These are phyloP conservation scores for Penicillium lividum DNA, from an alignment of 495 filamentous ascomycete species.

Conservation along the genomic window DNA sequence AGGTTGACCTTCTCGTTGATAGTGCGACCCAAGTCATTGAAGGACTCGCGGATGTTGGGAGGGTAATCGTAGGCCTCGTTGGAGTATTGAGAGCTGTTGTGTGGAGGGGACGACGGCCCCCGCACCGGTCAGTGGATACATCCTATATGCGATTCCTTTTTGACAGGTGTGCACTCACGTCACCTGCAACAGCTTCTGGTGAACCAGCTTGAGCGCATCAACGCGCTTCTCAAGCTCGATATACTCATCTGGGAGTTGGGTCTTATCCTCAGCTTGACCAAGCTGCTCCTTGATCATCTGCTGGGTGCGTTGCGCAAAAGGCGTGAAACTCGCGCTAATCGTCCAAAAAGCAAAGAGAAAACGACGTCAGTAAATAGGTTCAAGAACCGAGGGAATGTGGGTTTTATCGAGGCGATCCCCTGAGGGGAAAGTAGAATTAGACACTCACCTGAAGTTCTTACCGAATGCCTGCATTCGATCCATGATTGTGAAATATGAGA, in stretches of 20 bases:
- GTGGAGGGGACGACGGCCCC: background rate
- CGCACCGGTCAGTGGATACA: background rate
- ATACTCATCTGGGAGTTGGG: conserved; percentile 94
- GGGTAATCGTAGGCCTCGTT: conserved; percentile 98
- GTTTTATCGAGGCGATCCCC: background rate
- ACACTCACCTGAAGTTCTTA: conserved; percentile 68
- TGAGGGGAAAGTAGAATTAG: conserved; percentile 1
- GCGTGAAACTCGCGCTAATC: conserved; percentile 69
- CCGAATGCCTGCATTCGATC: conserved; percentile 72
- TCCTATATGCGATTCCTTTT: background rate
- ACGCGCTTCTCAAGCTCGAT: conserved; percentile 98
- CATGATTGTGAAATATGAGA: conserved; percentile 44
- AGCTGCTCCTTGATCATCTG: conserved; percentile 97
- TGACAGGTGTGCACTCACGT: conserved; percentile 64
- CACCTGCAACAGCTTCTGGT: conserved; percentile 93
- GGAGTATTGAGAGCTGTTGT: conserved; percentile 82
- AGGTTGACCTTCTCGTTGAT: conserved; percentile 94
- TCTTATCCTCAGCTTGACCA: conserved; percentile 95
- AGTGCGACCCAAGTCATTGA: conserved; percentile 92
- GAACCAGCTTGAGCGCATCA: conserved; percentile 94
- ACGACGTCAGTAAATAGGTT: conserved; percentile 26
- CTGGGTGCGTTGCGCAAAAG: conserved; percentile 89
- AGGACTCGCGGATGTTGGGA: conserved; percentile 97
- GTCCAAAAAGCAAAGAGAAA: conserved; percentile 15
- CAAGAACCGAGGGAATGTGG: conserved; percentile 12